Conservation (phyloP, 768 basidiomycete genomes). For the Gautieria morchelliformis region DNA sequence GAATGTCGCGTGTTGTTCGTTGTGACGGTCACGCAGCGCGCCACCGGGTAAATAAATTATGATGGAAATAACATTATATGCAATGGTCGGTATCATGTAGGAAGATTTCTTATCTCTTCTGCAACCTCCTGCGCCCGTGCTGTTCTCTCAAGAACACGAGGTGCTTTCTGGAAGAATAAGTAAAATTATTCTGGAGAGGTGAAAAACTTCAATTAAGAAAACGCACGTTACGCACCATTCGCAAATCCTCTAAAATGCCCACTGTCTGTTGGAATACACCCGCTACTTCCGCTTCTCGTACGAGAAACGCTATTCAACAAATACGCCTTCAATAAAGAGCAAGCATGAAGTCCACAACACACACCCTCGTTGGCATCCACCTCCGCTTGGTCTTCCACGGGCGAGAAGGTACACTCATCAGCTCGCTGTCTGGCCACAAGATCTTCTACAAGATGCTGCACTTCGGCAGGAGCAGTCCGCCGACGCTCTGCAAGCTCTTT, state of each 20-base stretch:
- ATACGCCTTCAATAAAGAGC: neutral
- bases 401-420: constrained; percentile 13
- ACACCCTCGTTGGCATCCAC: constrained; percentile 12
- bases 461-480: constrained; percentile 47
- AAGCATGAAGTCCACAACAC: neutral
- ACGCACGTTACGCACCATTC: constrained; percentile 1
- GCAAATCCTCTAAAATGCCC: neutral
- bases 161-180: neutral
- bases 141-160: constrained; percentile 3
- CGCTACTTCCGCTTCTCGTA: neutral
- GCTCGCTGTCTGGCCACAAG: constrained; percentile 27
- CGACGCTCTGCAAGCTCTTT: constrained; percentile 60
- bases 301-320: neutral
- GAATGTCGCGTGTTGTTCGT: neutral
- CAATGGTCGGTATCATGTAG: neutral
- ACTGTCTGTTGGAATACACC: neutral
- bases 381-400: constrained; percentile 16
- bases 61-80: no score
- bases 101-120: constrained; percentile 5
- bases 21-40: neutral
- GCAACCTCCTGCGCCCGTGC: constrained; percentile 1
- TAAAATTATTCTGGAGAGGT: neutral
- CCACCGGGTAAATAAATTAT: no score
- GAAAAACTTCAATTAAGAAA: neutral
- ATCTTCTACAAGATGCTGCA: constrained; percentile 33